Conservation (phyloP, 108 stramenopile genomes). For the Aurantiochytrium sp. region DNA sequence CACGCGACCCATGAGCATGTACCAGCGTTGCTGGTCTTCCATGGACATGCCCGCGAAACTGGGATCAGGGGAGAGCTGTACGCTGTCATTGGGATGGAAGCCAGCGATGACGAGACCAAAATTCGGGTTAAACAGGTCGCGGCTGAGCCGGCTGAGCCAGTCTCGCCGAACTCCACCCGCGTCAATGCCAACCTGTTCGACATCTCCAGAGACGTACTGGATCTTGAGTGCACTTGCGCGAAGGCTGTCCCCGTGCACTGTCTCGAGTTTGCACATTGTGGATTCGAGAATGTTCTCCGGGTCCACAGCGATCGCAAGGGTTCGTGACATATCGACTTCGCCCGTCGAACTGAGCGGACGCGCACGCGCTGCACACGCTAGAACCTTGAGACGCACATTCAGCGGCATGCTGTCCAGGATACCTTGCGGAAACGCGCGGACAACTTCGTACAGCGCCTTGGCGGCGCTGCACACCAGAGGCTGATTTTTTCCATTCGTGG, state of each 20-base stretch:
- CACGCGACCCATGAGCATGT: background rate
- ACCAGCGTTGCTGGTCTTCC: background rate
- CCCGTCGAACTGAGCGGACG: background rate
- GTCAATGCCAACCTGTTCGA: constrained; percentile 6
- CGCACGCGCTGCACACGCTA: background rate
- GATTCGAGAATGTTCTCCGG: background rate
- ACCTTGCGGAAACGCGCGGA: background rate
- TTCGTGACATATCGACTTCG: background rate
- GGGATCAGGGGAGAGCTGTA: background rate
- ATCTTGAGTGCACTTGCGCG: background rate
- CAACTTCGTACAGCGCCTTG: background rate
- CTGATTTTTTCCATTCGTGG: background rate
- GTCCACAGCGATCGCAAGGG: background rate
- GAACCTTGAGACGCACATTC: background rate
- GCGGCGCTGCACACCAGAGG: background rate
- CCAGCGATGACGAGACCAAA: background rate
- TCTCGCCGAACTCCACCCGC: background rate
- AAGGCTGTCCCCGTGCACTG: background rate
- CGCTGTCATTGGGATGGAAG: background rate
- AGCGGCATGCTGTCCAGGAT: background rate
- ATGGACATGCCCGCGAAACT: background rate
- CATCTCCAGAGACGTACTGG: background rate
- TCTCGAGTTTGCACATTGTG: background rate
- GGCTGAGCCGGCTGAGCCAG: constrained; percentile 4
- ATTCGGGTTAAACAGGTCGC: background rate